phyloP scores from a whole-genome alignment of 2,329 filamentous ascomycete genomes.

The Mariannaea elegans region DNA sequence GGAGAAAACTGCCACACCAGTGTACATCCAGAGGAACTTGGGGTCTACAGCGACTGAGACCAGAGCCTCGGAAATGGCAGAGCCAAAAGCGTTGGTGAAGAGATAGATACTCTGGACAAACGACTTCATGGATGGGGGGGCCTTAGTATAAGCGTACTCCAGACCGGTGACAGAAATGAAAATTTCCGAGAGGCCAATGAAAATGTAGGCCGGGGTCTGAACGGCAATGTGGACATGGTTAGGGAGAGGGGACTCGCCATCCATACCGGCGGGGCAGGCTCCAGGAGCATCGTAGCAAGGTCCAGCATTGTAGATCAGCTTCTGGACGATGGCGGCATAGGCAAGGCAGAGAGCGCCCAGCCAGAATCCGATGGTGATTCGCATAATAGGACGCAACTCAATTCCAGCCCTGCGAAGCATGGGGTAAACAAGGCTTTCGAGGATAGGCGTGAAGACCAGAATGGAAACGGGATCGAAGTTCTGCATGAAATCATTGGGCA shows the following conservation, averaged over 20 bases:
- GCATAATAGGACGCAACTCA: conserved; percentile 70
- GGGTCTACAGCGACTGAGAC: conserved; percentile 69
- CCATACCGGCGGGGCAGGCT: conserved; percentile 46
- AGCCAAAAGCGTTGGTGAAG: conserved; percentile 66
- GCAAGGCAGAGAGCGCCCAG: conserved; percentile 62
- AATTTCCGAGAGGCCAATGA: conserved; percentile 68
- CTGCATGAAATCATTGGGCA: conserved; percentile 76
- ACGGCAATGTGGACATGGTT: conserved; percentile 64
- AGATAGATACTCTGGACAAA: conserved; percentile 68
- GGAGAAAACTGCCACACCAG: conserved; percentile 61
- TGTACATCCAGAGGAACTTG: conserved; percentile 73
- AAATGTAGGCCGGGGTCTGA: conserved; percentile 62
- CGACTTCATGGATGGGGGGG: conserved; percentile 73
- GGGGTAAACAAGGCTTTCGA: conserved; percentile 70
- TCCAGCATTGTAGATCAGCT: conserved; percentile 64
- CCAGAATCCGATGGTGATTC: conserved; percentile 72
- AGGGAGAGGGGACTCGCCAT: conserved; percentile 44
- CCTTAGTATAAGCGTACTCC: conserved; percentile 79
- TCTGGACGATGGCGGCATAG: conserved; percentile 67
- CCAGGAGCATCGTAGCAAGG: conserved; percentile 59
- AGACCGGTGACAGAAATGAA: conserved; percentile 74
- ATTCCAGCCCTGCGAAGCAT: conserved; percentile 64
- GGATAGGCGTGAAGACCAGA: conserved; percentile 72
- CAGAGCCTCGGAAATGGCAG: conserved; percentile 68
- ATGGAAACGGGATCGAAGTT: conserved; percentile 74